These are phyloP conservation scores for Phytophthora nicotianae DNA, from an alignment of 352 stramenopile species.

Conservation along the genomic window DNA sequence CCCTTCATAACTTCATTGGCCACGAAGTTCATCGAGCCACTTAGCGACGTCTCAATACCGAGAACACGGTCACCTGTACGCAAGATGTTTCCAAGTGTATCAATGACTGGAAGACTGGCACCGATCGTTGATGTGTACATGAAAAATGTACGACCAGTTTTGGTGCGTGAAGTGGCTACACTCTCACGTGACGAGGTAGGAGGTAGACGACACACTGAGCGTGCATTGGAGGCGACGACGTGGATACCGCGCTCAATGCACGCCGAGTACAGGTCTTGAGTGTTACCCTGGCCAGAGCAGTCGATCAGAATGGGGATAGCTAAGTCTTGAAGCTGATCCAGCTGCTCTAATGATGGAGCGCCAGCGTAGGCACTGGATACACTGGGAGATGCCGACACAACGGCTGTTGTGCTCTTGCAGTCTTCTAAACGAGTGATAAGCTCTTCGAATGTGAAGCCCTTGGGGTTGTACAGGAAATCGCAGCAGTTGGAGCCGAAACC, in stretches of 20 bases:
- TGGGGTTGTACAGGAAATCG: constrained; percentile 59
- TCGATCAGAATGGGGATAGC: constrained; percentile 75
- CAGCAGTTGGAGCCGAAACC: constrained; percentile 72
- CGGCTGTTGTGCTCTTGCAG: constrained; percentile 41
- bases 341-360: constrained; percentile 50
- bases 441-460: constrained; percentile 59
- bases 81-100: constrained; percentile 79
- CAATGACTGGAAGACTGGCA: constrained; percentile 70
- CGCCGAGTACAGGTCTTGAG: constrained; percentile 56
- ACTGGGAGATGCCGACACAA: constrained; percentile 32
- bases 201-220: constrained; percentile 57
- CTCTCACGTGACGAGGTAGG: constrained; percentile 63
- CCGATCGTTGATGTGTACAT: constrained; percentile 85
- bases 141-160: constrained; percentile 66
- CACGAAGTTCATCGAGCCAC: constrained; percentile 77
- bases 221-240: constrained; percentile 73
- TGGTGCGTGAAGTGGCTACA: constrained; percentile 43
- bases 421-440: constrained; percentile 43
- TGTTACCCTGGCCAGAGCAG: constrained; percentile 64
- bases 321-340: constrained; percentile 70
- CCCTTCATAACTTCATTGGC: constrained; percentile 79
- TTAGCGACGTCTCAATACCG: constrained; percentile 65
- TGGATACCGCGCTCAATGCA: constrained; percentile 77
- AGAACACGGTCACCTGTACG: constrained; percentile 71
- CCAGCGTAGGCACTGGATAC: constrained; percentile 35